Evolutionary conservation across 257 asterid genomes (phyloP), one percentile per base, ranked within the genome.

Genomic region (Solanum appendiculatum): DNA sequence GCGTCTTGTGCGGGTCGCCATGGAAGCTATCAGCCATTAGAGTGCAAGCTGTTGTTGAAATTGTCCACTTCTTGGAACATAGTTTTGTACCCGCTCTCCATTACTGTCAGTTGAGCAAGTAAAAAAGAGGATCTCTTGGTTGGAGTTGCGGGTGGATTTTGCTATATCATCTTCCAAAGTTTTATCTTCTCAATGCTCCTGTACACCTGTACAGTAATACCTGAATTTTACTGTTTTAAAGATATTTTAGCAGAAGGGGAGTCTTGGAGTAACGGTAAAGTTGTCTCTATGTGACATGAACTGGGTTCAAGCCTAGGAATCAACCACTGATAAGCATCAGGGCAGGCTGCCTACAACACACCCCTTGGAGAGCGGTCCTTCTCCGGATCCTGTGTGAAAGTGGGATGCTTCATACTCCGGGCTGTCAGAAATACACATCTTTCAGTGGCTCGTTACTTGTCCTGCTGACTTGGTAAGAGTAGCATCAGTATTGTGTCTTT

Each of bases 1-100:
- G 89, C 98, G 92, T 86, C 95, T 94, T 84, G 98, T 97, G 39
- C 95, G 98, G 86, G 88, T 97, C 37, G 97, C 99, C 69, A 92
- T 94, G 95, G 98, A 97, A 75, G 95, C 93, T 83, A 88, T 96
- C 87, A 89, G 86, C 87, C 95, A 91, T 86, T 95, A 86, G 92
- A 90, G 74, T 86, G 86, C 78, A 82, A 58, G 85, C 77, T 86
- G 69, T 44, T 58, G 69, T 85, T 84, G 48, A 60, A 70, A 18
- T 31, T 82, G 77, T 88, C 89, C 86, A 86, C 85, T 88, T 86
- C 68, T 77, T 77, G 86, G 87, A 82, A 83, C 29, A 85, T 5
- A 42, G 87, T 86, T 51, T 85, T 89, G 44, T 81, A 81, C 44
- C 31, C 0, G 10, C 85, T 86, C 36, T 83, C 78, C 80, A 6